Percentiles rank a stretch among this genome's conserved stretches.
phyloP scores from a whole-genome alignment of 1,284 basidiomycete genomes.

The Lignosus rhinocerotis region DNA sequence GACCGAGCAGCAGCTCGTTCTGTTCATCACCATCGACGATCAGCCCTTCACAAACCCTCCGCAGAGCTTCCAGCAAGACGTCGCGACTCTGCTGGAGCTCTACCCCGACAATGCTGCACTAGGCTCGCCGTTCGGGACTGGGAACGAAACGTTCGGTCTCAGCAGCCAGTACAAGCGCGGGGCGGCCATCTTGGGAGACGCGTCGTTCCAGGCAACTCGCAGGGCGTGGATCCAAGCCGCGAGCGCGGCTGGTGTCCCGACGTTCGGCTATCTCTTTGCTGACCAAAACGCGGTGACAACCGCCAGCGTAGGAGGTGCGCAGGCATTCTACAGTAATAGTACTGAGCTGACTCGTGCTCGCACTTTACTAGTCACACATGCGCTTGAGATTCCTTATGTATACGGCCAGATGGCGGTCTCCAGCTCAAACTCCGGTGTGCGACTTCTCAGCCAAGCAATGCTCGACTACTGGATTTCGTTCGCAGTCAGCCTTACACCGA shows the following conservation, averaged over 20 bases:
- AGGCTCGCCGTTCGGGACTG: constrained; percentile 52
- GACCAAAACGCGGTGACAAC: constrained; percentile 36
- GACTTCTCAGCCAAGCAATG: constrained; percentile 39
- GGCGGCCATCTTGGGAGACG: constrained; percentile 45
- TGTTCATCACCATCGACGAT: constrained; percentile 2
- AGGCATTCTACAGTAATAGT: neutral
- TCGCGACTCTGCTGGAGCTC: constrained; percentile 28
- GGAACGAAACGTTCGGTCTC: constrained; percentile 50
- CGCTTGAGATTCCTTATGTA: constrained; percentile 42
- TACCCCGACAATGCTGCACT: constrained; percentile 50
- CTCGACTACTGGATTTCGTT: constrained; percentile 59
- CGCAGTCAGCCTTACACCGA: constrained; percentile 47
- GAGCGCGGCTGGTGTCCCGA: constrained; percentile 40
- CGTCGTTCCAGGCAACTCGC: constrained; percentile 42
- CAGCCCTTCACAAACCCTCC: constrained; percentile 35
- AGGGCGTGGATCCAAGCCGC: constrained; percentile 43
- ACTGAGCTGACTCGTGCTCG: neutral
- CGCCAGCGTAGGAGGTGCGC: constrained; percentile 29
- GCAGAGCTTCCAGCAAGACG: constrained; percentile 23
- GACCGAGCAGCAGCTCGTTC: constrained; percentile 32
- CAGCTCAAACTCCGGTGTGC: constrained; percentile 26
- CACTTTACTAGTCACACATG: constrained; percentile 37
- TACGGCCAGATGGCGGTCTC: constrained; percentile 32
- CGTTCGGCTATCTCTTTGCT: constrained; percentile 50
- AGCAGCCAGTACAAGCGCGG: constrained; percentile 45